Base-by-base conservation (phyloP, 1,284 basidiomycete species). In the Leccinum fuscescens region DNA sequence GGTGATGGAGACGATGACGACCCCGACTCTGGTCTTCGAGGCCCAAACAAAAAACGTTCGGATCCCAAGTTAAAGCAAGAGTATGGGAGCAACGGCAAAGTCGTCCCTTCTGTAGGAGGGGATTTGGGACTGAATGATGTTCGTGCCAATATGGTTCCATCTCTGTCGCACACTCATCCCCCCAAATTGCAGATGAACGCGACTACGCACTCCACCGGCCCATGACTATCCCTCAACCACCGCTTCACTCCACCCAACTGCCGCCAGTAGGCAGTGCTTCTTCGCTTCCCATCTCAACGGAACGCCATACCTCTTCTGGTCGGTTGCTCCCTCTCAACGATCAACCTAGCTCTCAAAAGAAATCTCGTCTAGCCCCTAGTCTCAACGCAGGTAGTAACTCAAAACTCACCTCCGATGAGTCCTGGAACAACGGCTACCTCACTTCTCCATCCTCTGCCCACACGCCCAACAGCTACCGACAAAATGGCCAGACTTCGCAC, bases 1-100 rank as follows among this genome's bases (percentile, higher is more conserved):
- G 80, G 79, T 37, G 78, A 78, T 17, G 72, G 1, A 2, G 71
- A 72, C 6, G 71, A 75, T 35, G 71, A 72, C 15, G 71, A 72
- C 52, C 70, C 67, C n/a, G 71, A 75, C 24, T 48, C 72, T 11
- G 60, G 52, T 54, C 53, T 55, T 56, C 72, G 72, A 35, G 37
- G 29, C 11, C 53, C 55, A n/a, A 55, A 56, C 55, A 74, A 64
- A 53, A 74, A 63, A 51, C 69, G 70, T 31, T 37, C 52, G 17
- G 70, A 72, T 9, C 2, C 67, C 54, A 75, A 75, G 35, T 52
- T 70, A 48, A 72, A 74, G 55, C 69, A 68, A 48, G 71, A 72
- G 11, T 72, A 71, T 20, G 57, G 52, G 7, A 62, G 29, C 56
- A 64, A 55, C 6, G 42, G 55, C 48, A 74, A 72, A 64, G 57